These are phyloP conservation scores for Cordyceps cateniannulata DNA, from an alignment of 2,329 filamentous ascomycete species.

Conservation along the genomic window DNA sequence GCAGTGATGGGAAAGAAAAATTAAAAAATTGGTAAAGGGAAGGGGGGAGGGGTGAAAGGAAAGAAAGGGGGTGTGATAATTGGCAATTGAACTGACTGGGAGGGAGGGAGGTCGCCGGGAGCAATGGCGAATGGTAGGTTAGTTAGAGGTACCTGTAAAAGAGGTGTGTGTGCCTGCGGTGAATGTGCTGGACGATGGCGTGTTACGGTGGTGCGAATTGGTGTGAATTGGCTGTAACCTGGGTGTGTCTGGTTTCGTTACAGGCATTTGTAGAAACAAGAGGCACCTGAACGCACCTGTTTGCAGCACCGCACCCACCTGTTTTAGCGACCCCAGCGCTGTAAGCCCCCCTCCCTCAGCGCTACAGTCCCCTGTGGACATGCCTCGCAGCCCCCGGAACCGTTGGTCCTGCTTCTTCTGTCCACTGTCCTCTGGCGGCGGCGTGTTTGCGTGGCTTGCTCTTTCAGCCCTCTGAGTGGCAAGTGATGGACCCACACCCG, in stretches of 20 bases:
- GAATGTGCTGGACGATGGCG: background rate
- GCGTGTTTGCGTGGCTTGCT: background rate
- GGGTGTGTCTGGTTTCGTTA: too few relatives aligned
- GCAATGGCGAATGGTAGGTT: background rate
- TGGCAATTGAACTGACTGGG: background rate
- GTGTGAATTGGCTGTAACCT: background rate
- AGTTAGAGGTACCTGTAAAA: too few relatives aligned
- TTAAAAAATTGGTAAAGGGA: background rate
- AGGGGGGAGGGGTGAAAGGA: background rate
- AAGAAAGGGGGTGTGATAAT: background rate
- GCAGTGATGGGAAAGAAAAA: background rate
- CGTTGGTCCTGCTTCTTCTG: background rate
- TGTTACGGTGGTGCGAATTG: background rate
- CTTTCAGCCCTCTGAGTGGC: background rate
- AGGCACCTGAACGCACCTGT: too few relatives aligned
- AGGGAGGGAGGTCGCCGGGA: constrained; percentile 7
- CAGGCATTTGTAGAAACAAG: too few relatives aligned
- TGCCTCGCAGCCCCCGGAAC: background rate
- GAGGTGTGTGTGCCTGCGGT: background rate
- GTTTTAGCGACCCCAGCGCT: background rate
- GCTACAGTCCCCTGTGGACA: background rate
- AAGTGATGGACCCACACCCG: constrained; percentile 3
- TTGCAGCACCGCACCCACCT: too few relatives aligned
- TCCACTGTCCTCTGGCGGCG: too few relatives aligned
- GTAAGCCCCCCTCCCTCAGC: background rate